A percentile compares a stretch with the other conserved stretches of the same genome.
Conservation (phyloP, 2,329 filamentous ascomycete species). For the Monilinia fructigena region DNA sequence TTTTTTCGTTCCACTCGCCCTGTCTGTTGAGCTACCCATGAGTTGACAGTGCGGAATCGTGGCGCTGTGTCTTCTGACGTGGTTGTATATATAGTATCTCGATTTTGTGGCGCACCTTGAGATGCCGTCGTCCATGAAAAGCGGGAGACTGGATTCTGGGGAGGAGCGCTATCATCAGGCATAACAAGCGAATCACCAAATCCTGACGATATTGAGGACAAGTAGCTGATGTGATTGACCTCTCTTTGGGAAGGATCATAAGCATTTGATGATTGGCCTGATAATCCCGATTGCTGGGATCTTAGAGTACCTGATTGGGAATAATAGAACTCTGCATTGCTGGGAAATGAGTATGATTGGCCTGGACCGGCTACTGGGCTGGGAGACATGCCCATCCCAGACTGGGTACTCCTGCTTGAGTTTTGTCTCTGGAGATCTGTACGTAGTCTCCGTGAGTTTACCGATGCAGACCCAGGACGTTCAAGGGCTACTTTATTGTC, state of each 20-base stretch:
- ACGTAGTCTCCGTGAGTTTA: constrained; percentile 8
- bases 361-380: constrained; percentile 12
- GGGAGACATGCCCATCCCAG: constrained; percentile 3
- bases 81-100: constrained; percentile 39
- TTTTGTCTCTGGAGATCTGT: constrained; percentile 20
- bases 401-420: constrained; percentile 10
- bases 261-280: constrained; percentile 30
- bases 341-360: constrained; percentile 5
- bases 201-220: constrained; percentile 63
- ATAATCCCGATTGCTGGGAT: constrained; percentile 25
- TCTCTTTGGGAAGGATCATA: constrained; percentile 33
- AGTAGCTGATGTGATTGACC: constrained; percentile 40
- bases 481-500: constrained; percentile 10
- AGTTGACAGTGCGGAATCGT: constrained; percentile 57
- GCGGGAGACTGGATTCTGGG: constrained; percentile 24
- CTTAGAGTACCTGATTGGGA: constrained; percentile 17
- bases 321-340: constrained; percentile 17
- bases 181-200: constrained; percentile 59
- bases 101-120: constrained; percentile 28
- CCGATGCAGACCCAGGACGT: constrained; percentile 13
- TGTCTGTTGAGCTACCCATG: constrained; percentile 65
- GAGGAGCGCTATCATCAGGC: constrained; percentile 39
- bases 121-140: constrained; percentile 38
- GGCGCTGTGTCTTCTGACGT: constrained; percentile 43
- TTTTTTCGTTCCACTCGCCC: constrained; percentile 52